Evolutionary conservation across 2,329 filamentous ascomycete genomes (phyloP).

Genomic region (Coleophoma eucalyptorum): DNA sequence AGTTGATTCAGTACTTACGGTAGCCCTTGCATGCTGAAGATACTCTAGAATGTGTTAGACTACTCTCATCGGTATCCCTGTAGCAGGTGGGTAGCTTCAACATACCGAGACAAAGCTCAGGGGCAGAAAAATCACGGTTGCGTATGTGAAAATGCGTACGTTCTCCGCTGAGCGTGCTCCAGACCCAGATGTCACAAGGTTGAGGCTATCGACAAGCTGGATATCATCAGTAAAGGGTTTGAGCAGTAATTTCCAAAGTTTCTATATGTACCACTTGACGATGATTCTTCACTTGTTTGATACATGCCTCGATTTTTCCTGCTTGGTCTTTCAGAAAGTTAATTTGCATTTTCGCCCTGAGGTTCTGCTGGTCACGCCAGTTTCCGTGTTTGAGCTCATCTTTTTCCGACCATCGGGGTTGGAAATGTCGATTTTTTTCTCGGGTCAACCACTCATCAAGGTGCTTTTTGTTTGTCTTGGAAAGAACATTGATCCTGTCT

Average conservation of each 20-base stretch:
- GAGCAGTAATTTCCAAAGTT: neutral
- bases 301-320: neutral
- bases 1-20: neutral
- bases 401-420: neutral
- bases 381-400: neutral
- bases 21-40: neutral
- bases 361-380: neutral
- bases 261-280: neutral
- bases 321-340: neutral
- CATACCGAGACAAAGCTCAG: neutral
- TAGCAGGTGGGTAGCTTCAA: neutral
- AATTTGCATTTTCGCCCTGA: neutral
- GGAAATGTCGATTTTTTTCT: neutral
- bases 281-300: neutral
- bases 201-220: neutral
- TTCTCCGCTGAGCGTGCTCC: neutral
- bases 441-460: neutral
- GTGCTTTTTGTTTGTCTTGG: neutral
- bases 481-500: neutral
- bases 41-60: neutral
- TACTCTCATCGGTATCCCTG: neutral
- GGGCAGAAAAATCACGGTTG: neutral
- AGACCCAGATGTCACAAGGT: neutral
- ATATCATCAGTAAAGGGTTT: neutral
- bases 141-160: neutral